Base-by-base conservation (phyloP, 1,139 yeast species). In the Saccharomyces pastorianus region DNA sequence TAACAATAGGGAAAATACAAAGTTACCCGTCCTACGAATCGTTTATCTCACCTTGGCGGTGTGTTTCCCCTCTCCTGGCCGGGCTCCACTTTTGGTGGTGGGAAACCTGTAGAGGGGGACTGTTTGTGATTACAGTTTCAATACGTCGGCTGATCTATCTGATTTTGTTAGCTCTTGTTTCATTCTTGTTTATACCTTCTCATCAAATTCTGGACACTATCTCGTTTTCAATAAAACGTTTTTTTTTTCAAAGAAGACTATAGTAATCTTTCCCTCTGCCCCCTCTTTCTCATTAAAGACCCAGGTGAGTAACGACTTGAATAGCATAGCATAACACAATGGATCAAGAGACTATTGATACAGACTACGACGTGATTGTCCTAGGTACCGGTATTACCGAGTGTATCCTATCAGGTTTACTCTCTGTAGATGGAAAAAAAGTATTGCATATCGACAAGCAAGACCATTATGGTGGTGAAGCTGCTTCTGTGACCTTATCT, bases 371-470 rank as follows among this genome's bases (percentile, higher is more conserved):
- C 75, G 93, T 88, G 59, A 88, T 88, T 63, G 95, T 88, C 46
- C 73, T 85, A 50, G 91, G 89, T 71, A 73, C 93, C 47, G 99
- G 99, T 17, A 80, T 95, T 61, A 93, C 98, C 56, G 99, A 93
- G 71, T 93, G 99, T 76, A 85, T 95, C 58, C 81, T 93, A 53
- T 89, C 97, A 1, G 99, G 99, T 11, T 75, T 93, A 55, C 78
- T 93, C 56, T 90, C 98, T 11, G 96, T 91, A 13, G 99, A 93
- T 68, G 96, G 98, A 64, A 93, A 93, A 76, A 93, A 93, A 70
- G 99, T 93, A 11, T 79, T 93, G 56, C 99, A 93, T 73, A 90
- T 93, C 62, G 99, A 93, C 71, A 86, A 93, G 64, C 97, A 93
- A 72, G 96, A 89, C 71, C 95, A 91, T 70, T 93, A 93, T 65